phyloP scores from a whole-genome alignment of 179 eudicot species.

The Drosera spatulata region DNA sequence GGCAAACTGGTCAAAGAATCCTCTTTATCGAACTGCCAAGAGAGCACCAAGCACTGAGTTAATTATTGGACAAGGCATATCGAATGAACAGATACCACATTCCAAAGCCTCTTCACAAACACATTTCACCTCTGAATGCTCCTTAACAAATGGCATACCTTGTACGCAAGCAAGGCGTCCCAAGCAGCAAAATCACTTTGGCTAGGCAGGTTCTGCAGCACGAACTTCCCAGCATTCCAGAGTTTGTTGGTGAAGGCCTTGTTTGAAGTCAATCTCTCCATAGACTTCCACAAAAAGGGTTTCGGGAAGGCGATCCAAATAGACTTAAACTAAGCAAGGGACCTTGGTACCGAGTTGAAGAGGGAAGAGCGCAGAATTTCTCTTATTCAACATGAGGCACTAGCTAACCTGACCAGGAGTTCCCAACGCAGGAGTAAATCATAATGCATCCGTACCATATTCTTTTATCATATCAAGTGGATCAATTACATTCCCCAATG shows the following conservation, averaged over 20 bases:
- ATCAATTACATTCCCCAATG: constrained; percentile 91
- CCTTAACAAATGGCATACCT: constrained; percentile 32
- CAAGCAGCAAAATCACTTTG: constrained; percentile 57
- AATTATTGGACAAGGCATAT: neutral
- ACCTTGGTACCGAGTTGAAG: neutral
- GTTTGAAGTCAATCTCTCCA: constrained; percentile 83
- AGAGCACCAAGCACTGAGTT: neutral
- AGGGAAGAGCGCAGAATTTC: neutral
- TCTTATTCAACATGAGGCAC: neutral
- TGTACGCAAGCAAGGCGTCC: constrained; percentile 46
- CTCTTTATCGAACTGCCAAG: constrained; percentile 59
- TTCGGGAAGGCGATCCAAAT: too few relatives aligned
- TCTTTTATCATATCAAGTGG: constrained; percentile 85
- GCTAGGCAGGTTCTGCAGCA: constrained; percentile 80
- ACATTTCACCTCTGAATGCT: too few relatives aligned
- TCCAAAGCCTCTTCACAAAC: too few relatives aligned
- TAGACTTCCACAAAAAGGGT: constrained; percentile 10
- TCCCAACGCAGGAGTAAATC: constrained; percentile 86
- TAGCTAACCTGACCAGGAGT: constrained; percentile 95
- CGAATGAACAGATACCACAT: neutral
- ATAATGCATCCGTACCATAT: constrained; percentile 90
- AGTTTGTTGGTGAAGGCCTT: constrained; percentile 97
- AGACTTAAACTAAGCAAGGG: neutral
- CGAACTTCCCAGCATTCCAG: constrained; percentile 99
- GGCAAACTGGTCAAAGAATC: constrained; percentile 57